Evolutionary conservation across 2,329 filamentous ascomycete genomes (phyloP).

Genomic region (Hypomyces rosellus): DNA sequence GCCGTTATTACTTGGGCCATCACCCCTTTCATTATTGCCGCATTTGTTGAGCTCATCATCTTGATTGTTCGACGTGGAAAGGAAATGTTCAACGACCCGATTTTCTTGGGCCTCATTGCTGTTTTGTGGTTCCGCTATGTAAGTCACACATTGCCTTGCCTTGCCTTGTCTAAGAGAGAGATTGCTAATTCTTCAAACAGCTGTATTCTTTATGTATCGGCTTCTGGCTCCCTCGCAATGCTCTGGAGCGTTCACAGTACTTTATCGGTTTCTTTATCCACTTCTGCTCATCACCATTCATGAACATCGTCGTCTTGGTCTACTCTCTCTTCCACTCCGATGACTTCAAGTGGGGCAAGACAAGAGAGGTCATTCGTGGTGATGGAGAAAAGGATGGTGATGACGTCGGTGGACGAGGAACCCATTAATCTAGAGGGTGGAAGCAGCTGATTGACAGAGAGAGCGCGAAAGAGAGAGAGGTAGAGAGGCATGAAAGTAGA

Average conservation of each 20-base stretch:
- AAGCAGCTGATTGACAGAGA: neutral
- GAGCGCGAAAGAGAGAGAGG: too few relatives aligned
- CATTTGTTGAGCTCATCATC: slow-evolving; percentile 30
- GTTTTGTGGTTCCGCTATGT: slow-evolving; percentile 34
- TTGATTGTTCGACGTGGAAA: slow-evolving; percentile 27
- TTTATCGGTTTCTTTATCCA: slow-evolving; percentile 34
- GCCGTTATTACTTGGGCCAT: slow-evolving; percentile 43
- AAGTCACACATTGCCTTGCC: slow-evolving; percentile 20
- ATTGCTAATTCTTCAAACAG: slow-evolving; percentile 16
- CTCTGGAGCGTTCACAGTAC: slow-evolving; percentile 31
- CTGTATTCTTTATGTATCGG: slow-evolving; percentile 36
- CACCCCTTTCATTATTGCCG: slow-evolving; percentile 38
- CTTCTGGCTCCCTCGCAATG: slow-evolving; percentile 35
- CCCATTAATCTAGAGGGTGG: slow-evolving; percentile 10
- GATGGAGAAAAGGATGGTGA: slow-evolving; percentile 22
- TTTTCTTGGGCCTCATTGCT: slow-evolving; percentile 32
- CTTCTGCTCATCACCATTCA: slow-evolving; percentile 32
- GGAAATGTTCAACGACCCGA: slow-evolving; percentile 27
- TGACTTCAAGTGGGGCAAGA: slow-evolving; percentile 43
- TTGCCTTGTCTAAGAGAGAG: too few relatives aligned
- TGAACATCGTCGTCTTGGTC: slow-evolving; percentile 36
- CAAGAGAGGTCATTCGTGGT: slow-evolving; percentile 29
- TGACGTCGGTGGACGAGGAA: slow-evolving; percentile 19
- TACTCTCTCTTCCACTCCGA: slow-evolving; percentile 38
- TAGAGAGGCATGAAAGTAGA: too few relatives aligned